Evolutionary conservation across 345 rosid species (phyloP), one percentile per base, ranked within the genome.

Genomic region (Rhizophora mangle): DNA sequence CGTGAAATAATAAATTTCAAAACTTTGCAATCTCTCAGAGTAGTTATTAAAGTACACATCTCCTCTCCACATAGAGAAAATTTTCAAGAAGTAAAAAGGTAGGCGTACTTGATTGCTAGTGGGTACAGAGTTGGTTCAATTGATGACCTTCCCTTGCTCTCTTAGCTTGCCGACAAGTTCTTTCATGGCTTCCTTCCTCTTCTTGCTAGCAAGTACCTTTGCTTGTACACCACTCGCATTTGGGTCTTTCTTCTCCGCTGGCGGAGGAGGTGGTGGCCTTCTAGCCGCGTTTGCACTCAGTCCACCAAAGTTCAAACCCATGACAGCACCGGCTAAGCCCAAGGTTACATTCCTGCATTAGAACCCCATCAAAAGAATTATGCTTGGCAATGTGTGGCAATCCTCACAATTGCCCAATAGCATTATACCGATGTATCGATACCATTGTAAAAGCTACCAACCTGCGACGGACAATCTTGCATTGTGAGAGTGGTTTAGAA

Each of bases 191-290:
- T 80, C 84, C 68, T 80, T 83, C 82, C 86, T 78, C 74, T 72
- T 83, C 85, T 84, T 91, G 79, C 96, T 95, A 9, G 97, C 97
- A n/a, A 89, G 68, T 31, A 94, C 81, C 73, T 87, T 91, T 2
- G 96, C 98, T 69, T 77, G 92, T 49, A 89, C 80, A 9, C 96
- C 96, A n/a, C 85, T 89, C 76, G 88, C 71, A 68, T 67, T 87
- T 0, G 92, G 98, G 77, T 88, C 96, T 69, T 78, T 84, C 72
- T 86, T 91, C 88, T 91, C 93, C 69, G 0, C 49, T 0, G 89
- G 64, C 0, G 86, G 90, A 2, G 94, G 87, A 0, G 92, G 86
- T 0, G 96, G 89, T 0, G 92, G 88, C 80, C 89, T 80, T 73
- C 82, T 84, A 0, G 82, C 84, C 1, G 96, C 96, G 65, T 69